Evolutionary conservation across 1,284 basidiomycete genomes (phyloP), one percentile per base, ranked within the genome.

Genomic region (Schizophyllum amplum): DNA sequence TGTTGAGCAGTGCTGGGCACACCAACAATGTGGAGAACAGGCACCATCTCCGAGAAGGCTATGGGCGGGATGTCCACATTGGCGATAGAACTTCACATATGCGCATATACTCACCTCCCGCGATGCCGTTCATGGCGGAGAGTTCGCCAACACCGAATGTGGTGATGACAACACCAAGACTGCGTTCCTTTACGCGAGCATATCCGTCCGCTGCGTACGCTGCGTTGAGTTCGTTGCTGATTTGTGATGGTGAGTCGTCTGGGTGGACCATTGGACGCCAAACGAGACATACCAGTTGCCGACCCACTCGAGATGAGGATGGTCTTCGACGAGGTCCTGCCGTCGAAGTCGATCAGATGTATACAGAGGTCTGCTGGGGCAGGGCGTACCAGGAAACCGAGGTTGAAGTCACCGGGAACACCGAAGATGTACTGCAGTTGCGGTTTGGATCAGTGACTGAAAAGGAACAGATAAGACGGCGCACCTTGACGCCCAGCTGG

Each of bases 151-250:
- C 94, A 58, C 94, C 94, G 64, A 93, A 87, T 83, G 87, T 90
- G 21, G 88, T 90, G 24, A 83, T 72, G 9, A 93, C 68, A 7
- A 86, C 89, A 52, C 90, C 89, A 53, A 92, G 71, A 53, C 82
- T 81, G 55, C 81, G 72, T 48, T 79, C 80, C 63, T 91, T 91
- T 52, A 94, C 84, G 55, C 94, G 82, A 27, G 94, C 90, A 66
- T 96, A 97, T 22, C 94, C 94, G 68, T 98, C 94, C 0, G 90
- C 90, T n/a, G 93, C 92, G 68, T 96, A 96, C 0, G 92, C 76
- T 0, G 90, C 87, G 62, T 92, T 91, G 54, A 94, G 76, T 69
- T 94, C 91, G 64, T 94, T 93, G 65, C 90, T 89, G 59, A 0
- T 54, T 24, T 4, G 24, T 24, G 7, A 50, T 13, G 52, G 42